phyloP scores from a whole-genome alignment of 2,329 filamentous ascomycete genomes.

The Laburnicola sp. region DNA sequence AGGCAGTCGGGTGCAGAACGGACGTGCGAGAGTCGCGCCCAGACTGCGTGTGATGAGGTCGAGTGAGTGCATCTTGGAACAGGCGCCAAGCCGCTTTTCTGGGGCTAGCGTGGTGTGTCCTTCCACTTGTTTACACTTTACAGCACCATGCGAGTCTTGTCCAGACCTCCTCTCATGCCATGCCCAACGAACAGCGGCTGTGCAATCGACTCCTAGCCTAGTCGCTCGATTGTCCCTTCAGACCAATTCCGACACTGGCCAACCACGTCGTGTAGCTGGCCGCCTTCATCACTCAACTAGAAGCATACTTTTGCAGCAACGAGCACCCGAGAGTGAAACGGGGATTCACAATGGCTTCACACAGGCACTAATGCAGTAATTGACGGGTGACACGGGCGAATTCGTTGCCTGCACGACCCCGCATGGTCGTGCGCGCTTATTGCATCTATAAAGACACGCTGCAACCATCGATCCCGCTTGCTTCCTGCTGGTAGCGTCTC shows the following conservation, averaged over 20 bases:
- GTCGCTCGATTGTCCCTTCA: too few species aligned
- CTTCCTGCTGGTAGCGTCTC: not conserved
- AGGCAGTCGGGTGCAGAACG: slow-evolving; percentile 16
- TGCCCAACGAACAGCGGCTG: too few species aligned
- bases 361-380: not conserved
- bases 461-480: slow-evolving; percentile 1
- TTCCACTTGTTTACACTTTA: not conserved
- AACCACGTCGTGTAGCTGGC: too few species aligned
- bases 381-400: not conserved
- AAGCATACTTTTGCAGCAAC: too few species aligned
- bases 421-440: not conserved
- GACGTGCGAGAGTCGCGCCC: slow-evolving; percentile 5
- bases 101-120: slow-evolving; percentile 25
- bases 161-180: too few species aligned
- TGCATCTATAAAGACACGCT: not conserved
- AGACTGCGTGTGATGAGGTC: slow-evolving; percentile 19
- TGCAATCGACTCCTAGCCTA: too few species aligned
- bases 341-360: not conserved
- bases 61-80: slow-evolving; percentile 19
- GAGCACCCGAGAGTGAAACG: not conserved
- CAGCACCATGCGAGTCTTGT: not conserved
- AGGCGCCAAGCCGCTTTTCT: slow-evolving; percentile 13
- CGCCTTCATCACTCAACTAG: too few species aligned
- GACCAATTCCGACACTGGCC: too few species aligned
- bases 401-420: not conserved